Conservation (phyloP, 805 yeast genomes). For the Wickerhamomyces canadensis region DNA sequence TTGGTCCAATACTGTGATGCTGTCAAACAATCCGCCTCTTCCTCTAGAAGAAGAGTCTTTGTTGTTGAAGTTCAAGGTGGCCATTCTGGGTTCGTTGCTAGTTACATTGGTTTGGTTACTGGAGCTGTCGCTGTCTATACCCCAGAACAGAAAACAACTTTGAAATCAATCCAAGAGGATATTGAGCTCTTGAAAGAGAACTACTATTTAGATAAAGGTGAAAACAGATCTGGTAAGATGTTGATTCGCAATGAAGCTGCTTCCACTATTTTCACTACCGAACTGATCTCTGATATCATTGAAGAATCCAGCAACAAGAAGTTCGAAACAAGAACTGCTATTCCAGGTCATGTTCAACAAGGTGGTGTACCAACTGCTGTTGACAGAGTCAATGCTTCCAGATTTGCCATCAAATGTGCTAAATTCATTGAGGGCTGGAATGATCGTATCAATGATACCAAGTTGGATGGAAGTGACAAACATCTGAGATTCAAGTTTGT, state of each 20-base stretch:
- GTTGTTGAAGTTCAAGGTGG: conserved; percentile 99
- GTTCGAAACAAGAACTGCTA: conserved; percentile 90
- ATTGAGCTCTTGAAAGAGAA: conserved; percentile 61
- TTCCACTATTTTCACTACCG: conserved; percentile 75
- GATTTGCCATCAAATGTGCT: conserved; percentile 86
- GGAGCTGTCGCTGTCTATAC: conserved; percentile 91
- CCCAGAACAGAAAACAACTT: conserved; percentile 76
- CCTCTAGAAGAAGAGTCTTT: conserved; percentile 89
- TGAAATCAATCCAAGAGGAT: conserved; percentile 70
- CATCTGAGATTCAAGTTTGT: conserved; percentile 44
- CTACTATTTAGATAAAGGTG: conserved; percentile 71
- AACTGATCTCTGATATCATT: conserved; percentile 77
- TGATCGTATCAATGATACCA: conserved; percentile 24
- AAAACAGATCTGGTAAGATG: conserved; percentile 78
- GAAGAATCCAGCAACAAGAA: conserved; percentile 69
- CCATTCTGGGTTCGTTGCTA: conserved; percentile 88
- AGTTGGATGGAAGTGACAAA: conserved; percentile 28
- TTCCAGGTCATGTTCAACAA: conserved; percentile 98
- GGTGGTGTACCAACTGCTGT: conserved; percentile 94
- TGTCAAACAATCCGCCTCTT: conserved; percentile 90
- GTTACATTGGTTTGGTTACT: conserved; percentile 74
- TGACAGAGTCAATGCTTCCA: conserved; percentile 84
- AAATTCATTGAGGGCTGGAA: conserved; percentile 36
- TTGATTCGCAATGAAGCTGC: conserved; percentile 81
- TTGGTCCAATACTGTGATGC: conserved; percentile 92